Conservation (phyloP, 1,284 basidiomycete species). For the Irpex lacteus region DNA sequence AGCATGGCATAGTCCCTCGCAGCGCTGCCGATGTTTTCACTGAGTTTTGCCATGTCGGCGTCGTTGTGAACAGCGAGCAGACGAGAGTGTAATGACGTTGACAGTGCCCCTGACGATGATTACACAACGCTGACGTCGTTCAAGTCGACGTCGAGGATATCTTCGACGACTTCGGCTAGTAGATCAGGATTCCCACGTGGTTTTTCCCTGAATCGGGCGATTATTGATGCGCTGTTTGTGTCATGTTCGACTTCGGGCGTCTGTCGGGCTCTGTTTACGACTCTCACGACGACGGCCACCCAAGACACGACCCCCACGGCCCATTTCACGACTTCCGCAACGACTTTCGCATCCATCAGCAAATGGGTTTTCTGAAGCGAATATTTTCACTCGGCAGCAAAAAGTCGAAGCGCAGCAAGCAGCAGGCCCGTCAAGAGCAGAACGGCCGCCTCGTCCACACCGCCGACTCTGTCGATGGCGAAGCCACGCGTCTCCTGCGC, state of each 20-base stretch:
- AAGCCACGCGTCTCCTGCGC: slow-evolving; percentile 57
- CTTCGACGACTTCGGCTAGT: too few species aligned
- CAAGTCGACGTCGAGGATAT: not conserved
- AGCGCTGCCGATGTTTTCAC: slow-evolving; percentile 40
- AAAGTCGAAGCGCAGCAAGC: slow-evolving; percentile 53
- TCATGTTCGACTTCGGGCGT: slow-evolving; percentile 33
- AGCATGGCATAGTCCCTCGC: slow-evolving; percentile 75
- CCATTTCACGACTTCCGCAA: slow-evolving; percentile 8
- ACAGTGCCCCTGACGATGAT: not conserved
- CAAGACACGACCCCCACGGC: not conserved
- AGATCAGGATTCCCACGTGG: too few species aligned
- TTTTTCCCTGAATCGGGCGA: too few species aligned
- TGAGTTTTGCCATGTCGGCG: slow-evolving; percentile 23
- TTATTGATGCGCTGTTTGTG: slow-evolving; percentile 34
- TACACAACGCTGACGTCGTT: not conserved
- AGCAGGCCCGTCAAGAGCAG: slow-evolving; percentile 23
- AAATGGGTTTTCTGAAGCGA: slow-evolving; percentile 69
- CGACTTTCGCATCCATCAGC: slow-evolving; percentile 7
- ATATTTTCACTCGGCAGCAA: slow-evolving; percentile 68
- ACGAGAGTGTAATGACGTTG: not conserved
- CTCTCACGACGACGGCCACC: slow-evolving; percentile 3
- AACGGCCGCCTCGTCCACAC: slow-evolving; percentile 22
- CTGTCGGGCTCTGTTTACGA: not conserved
- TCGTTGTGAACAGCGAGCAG: not conserved
- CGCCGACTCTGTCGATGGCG: slow-evolving; percentile 43